These are phyloP conservation scores for Saturnispora halmiae DNA, from an alignment of 805 yeast species.

Conservation along the genomic window DNA sequence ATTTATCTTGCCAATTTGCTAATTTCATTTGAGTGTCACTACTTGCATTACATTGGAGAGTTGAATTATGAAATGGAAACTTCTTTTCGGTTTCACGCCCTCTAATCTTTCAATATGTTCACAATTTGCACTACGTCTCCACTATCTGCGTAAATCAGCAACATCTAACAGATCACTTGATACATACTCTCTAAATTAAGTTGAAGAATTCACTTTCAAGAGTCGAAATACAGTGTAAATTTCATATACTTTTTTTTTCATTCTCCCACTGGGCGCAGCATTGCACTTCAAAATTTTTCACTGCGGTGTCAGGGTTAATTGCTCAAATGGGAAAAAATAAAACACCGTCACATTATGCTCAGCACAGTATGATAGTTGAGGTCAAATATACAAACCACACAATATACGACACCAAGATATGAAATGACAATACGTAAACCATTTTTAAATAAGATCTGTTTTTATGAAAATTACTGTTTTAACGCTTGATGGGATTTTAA, in stretches of 20 bases:
- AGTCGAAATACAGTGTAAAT: neutral
- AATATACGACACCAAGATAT: too few relatives aligned
- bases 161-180: neutral
- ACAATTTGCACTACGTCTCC: neutral
- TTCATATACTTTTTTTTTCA: constrained; percentile 6
- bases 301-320: neutral
- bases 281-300: neutral
- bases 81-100: neutral
- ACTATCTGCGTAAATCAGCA: too few relatives aligned
- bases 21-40: neutral
- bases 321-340: neutral
- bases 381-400: too few relatives aligned
- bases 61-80: neutral
- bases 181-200: constrained; percentile 10
- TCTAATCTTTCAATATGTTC: neutral
- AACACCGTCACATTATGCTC: constrained; percentile 4
- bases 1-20: neutral
- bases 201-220: constrained; percentile 1
- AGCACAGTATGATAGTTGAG: neutral
- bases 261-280: neutral
- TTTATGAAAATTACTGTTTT: too few relatives aligned
- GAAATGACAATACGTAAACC: too few relatives aligned
- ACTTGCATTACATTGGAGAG: too few relatives aligned
- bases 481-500: neutral
- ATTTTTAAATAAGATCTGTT: too few relatives aligned